Conservation (phyloP, 2,329 filamentous ascomycete genomes). For the Penicillium sp. region DNA sequence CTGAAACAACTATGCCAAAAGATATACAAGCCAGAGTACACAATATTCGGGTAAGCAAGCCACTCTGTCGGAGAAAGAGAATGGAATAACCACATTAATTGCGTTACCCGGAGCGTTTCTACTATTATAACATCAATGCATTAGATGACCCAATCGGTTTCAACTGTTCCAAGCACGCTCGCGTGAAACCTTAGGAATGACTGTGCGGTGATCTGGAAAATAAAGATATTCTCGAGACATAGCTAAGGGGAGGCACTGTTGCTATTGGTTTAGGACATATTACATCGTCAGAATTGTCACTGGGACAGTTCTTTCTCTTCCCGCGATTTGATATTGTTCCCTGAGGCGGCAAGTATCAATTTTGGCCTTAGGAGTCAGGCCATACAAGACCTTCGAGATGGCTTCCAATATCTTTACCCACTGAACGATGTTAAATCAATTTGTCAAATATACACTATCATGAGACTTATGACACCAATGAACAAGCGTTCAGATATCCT, state of each 20-base stretch:
- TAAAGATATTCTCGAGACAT: neutral
- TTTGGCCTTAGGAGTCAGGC: too few relatives aligned
- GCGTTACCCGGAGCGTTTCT: neutral
- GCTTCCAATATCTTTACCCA: too few relatives aligned
- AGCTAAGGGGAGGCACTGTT: fast-evolving
- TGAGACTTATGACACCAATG: neutral
- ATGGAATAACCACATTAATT: neutral
- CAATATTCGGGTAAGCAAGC: neutral
- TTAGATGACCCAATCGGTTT: neutral
- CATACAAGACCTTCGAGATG: too few relatives aligned
- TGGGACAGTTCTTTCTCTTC: neutral
- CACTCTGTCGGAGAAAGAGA: neutral
- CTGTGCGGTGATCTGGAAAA: neutral
- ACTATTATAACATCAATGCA: neutral
- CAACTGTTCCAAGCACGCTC: neutral
- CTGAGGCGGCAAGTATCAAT: too few relatives aligned
- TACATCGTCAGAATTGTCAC: neutral
- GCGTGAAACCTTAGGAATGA: neutral
- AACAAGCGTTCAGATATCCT: neutral
- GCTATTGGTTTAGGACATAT: neutral
- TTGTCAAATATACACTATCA: neutral
- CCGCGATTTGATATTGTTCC: too few relatives aligned
- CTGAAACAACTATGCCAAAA: neutral
- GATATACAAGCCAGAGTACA: too few relatives aligned
- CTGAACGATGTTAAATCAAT: neutral